Conservation (phyloP, 75 land plant genomes). For the Isoetes taiwanensis region DNA sequence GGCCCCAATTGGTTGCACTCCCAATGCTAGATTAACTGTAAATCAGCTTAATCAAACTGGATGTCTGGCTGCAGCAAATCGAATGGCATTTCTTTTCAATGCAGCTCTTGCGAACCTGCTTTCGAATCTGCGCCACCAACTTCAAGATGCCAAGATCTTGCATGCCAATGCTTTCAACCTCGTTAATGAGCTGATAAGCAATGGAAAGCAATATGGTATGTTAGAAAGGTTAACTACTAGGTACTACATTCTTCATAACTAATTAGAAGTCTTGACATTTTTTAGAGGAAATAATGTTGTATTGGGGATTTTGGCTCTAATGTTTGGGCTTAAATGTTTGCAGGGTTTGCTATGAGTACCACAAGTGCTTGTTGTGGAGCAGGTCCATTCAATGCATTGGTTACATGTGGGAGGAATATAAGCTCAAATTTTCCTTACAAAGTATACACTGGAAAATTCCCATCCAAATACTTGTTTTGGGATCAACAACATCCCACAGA, state of each 20-base stretch:
- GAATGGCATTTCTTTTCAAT: not conserved
- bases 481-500: not conserved
- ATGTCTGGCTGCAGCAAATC: not conserved
- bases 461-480: not conserved
- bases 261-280: too few relatives aligned
- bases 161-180: not conserved
- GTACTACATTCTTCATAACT: too few relatives aligned
- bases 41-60: not conserved
- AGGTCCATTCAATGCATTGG: constrained; percentile 1
- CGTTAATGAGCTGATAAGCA: not conserved
- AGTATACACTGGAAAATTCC: not conserved
- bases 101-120: not conserved
- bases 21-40: not conserved
- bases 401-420: not conserved
- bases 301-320: too few relatives aligned
- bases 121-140: not conserved
- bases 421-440: not conserved
- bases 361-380: constrained; percentile 4
- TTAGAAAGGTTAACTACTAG: too few relatives aligned
- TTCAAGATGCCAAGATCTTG: not conserved
- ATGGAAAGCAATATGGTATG: not conserved
- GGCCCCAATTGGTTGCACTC: not conserved
- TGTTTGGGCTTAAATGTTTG: too few relatives aligned
- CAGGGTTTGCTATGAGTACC: not conserved
- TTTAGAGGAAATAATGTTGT: too few relatives aligned